Conservation (phyloP, 2,329 filamentous ascomycete genomes). For the Curvularia eragrostidis region DNA sequence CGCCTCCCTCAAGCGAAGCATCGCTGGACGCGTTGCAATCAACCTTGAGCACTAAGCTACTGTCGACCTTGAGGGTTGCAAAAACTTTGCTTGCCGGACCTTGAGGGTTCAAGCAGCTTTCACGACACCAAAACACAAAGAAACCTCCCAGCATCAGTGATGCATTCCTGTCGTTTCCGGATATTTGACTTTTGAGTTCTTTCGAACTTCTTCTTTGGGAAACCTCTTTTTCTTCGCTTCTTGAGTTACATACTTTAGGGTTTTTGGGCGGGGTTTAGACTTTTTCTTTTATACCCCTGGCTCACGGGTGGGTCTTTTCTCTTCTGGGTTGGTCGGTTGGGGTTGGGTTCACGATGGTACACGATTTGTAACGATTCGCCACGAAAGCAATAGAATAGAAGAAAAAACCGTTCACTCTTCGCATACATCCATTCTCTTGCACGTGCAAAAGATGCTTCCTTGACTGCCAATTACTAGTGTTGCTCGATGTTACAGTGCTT, state of each 20-base stretch:
- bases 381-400: too few species aligned
- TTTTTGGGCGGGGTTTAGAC: not conserved
- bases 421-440: too few species aligned
- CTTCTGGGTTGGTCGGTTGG: too few species aligned
- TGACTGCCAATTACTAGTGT: too few species aligned
- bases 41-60: not conserved
- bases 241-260: not conserved
- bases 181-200: not conserved
- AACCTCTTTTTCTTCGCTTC: not conserved
- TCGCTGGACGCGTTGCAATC: conserved; percentile 28
- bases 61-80: not conserved
- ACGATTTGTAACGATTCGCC: not conserved
- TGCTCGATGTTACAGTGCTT: too few species aligned
- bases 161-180: not conserved
- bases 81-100: not conserved
- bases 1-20: conserved; percentile 30
- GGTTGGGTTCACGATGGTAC: not conserved
- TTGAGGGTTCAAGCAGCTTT: not conserved
- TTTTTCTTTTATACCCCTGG: not conserved
- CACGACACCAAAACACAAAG: not conserved
- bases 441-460: too few species aligned
- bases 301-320: not conserved
- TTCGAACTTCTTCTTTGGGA: not conserved
- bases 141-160: conserved; percentile 1
- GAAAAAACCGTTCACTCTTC: too few species aligned